Base-by-base conservation (phyloP, 768 basidiomycete species). In the Termitomyces sp. region DNA sequence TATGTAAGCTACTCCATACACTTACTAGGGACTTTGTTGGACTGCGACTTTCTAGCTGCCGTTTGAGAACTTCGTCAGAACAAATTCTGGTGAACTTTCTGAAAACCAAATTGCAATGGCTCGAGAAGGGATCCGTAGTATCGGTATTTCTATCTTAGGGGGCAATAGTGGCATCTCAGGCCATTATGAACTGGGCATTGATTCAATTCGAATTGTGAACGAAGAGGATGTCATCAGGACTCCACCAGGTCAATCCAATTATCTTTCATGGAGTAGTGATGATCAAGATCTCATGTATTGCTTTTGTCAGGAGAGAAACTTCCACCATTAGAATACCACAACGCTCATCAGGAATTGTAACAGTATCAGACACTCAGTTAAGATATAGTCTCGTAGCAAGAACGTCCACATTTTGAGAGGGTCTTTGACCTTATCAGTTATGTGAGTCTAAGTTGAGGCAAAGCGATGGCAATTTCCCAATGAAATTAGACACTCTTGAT, bases 81-180 rank as follows among this genome's bases (percentile, higher is more conserved):
- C 91, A 16, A 91, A 90, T 57, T 77, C 81, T 0, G 90, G 90
- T 0, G 83, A 90, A 67, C 69, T 90, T 55, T 82, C 88, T 3
- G 79, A 84, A 50, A 78, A 82, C 34, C 88, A 92, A 62, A 84
- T 95, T 26, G 72, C 72, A 43, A 95, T 98, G 88, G 80, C 84
- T 67, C 80, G 83, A 14, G 86, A 91, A 50, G 83, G 82, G 45
- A 74, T 98, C 16, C 81, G 88, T 49, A 90, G 90, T 5, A 78
- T 98, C 18, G 95, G 95, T 1, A 88, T 98, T 36, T 92, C 92
- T 1, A 73, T 98, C 16, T 76, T 98, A 4, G 95, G 94, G 13
- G 91, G 92, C 2, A 92, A 91, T 55, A 86, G 89, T 55, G 83
- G 86, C 14, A 76, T 84, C 9, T 77, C 85, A 42, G 94, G 94